Evolutionary conservation across 441 rosid genomes (phyloP).

Genomic region (California macrophylla): DNA sequence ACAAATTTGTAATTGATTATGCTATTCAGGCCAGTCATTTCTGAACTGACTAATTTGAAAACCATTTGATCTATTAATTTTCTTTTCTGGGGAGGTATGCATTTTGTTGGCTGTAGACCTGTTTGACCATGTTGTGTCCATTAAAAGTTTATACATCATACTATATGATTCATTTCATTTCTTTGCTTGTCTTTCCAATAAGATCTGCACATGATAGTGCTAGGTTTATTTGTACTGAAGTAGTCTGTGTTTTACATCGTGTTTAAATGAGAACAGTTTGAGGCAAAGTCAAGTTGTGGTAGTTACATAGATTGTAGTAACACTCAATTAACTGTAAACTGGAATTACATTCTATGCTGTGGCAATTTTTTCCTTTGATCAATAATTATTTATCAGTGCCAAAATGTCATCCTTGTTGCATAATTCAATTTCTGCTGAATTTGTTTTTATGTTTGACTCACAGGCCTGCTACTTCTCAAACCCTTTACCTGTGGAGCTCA

Average conservation of each 20-base stretch:
- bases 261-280: neutral
- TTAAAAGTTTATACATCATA: neutral
- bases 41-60: neutral
- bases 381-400: neutral
- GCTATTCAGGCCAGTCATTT: neutral
- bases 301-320: neutral
- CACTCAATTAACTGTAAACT: neutral
- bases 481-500: constrained; percentile 33
- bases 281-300: neutral
- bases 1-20: neutral
- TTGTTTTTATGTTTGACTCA: constrained; percentile 9
- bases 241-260: neutral
- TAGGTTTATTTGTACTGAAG: neutral
- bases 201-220: neutral
- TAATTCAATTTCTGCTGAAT: neutral
- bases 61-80: neutral
- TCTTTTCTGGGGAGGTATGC: neutral
- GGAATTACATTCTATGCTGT: neutral
- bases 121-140: neutral
- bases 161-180: neutral
- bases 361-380: neutral
- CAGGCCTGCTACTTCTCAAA: constrained; percentile 39
- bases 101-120: constrained; percentile 4
- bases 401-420: neutral
- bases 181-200: neutral